Conservation (phyloP, 2,329 filamentous ascomycete genomes). For the Trichoderma hamatum region DNA sequence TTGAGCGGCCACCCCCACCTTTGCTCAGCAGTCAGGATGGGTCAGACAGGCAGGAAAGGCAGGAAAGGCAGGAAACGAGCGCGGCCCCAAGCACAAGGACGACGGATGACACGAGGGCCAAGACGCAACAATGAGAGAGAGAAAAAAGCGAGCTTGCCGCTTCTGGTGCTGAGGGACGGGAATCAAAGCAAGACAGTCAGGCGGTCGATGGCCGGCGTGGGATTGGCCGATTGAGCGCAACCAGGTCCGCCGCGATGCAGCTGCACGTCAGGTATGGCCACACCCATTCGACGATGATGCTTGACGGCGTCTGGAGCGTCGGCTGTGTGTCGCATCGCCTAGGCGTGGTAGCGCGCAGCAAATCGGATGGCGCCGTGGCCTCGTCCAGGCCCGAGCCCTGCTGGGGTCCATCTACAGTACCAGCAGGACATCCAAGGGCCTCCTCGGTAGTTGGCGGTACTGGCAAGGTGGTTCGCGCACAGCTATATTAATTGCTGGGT, state of each 20-base stretch:
- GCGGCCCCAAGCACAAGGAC: slow-evolving; percentile 3
- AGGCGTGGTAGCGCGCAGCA: slow-evolving; percentile 21
- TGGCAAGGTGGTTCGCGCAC: slow-evolving; percentile 22
- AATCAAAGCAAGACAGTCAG: slow-evolving; percentile 27
- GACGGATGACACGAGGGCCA: slow-evolving; percentile 8
- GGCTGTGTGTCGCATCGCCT: slow-evolving; percentile 24
- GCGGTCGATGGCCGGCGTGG: slow-evolving; percentile 21
- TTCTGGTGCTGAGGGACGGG: slow-evolving; percentile 14
- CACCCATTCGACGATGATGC: slow-evolving; percentile 26
- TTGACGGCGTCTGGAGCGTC: slow-evolving; percentile 26
- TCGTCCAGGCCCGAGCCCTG: slow-evolving; percentile 13
- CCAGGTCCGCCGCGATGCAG: slow-evolving; percentile 27
- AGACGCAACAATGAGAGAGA: slow-evolving; percentile 13
- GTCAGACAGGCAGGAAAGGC: neutral
- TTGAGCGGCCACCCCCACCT: slow-evolving; percentile 19
- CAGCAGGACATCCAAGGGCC: slow-evolving; percentile 4
- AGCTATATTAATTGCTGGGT: slow-evolving; percentile 21
- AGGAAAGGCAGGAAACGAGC: neutral
- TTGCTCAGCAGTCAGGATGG: slow-evolving; percentile 3
- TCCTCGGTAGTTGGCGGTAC: slow-evolving; percentile 27
- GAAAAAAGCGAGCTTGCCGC: slow-evolving; percentile 24
- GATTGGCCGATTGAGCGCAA: slow-evolving; percentile 26
- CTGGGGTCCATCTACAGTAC: slow-evolving; percentile 17
- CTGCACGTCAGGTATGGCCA: slow-evolving; percentile 27
- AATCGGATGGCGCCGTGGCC: slow-evolving; percentile 23